phyloP scores from a whole-genome alignment of 345 rosid genomes.

The Gynandropsis gynandra region DNA sequence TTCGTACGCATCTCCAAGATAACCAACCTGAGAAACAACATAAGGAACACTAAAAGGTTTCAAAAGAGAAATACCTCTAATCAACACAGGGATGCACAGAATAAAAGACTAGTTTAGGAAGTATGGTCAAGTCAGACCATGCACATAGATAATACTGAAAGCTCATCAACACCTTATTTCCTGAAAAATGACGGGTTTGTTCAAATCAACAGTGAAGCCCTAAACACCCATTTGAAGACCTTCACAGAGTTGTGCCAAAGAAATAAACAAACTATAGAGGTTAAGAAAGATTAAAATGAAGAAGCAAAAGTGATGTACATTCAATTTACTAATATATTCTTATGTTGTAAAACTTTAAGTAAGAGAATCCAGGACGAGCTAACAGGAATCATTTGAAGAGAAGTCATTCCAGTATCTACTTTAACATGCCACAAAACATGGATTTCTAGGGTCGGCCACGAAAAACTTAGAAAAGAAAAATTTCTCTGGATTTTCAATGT shows the following conservation, averaged over 20 bases:
- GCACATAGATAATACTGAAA: background rate
- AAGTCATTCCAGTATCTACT: too few species aligned
- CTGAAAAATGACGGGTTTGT: conserved; percentile 48
- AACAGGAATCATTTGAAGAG: too few species aligned
- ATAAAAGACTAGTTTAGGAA: background rate
- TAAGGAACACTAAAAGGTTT: conserved; percentile 4
- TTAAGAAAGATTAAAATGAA: conserved; percentile 1
- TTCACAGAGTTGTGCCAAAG: background rate
- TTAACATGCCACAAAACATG: too few species aligned
- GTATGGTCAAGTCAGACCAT: conserved; percentile 1
- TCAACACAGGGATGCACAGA: conserved; percentile 2
- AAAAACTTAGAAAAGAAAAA: background rate
- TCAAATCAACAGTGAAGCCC: conserved; percentile 42
- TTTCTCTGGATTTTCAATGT: background rate
- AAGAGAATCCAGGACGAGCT: too few species aligned
- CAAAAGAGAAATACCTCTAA: background rate
- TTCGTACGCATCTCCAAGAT: conserved; percentile 72
- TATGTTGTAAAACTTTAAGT: too few species aligned
- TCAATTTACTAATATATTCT: too few species aligned
- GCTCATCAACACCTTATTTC: conserved; percentile 13
- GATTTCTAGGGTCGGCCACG: conserved; percentile 7
- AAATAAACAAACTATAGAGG: too few species aligned
- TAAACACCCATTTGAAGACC: conserved; percentile 34
- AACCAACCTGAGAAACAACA: conserved; percentile 53
- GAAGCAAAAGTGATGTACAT: background rate